These are phyloP conservation scores for Striga asiatica DNA, from an alignment of 257 asterid genomes.

Conservation along the genomic window DNA sequence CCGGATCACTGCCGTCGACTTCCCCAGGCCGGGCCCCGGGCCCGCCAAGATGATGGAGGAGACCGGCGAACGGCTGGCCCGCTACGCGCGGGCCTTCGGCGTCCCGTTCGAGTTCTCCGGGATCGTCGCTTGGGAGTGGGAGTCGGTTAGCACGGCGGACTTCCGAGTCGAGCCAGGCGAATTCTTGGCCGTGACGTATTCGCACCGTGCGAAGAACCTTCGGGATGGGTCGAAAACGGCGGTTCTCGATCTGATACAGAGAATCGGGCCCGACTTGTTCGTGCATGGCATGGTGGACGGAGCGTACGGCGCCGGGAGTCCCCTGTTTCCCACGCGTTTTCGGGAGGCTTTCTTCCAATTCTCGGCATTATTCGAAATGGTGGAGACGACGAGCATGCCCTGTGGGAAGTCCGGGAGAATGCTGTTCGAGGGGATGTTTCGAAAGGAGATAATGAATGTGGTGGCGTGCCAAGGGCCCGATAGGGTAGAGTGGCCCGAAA, in stretches of 20 bases:
- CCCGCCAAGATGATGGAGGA: conserved; percentile 60
- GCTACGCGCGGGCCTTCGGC: conserved; percentile 35
- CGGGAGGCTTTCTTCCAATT: conserved; percentile 67
- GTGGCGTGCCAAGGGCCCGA: not conserved
- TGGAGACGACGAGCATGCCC: conserved; percentile 41
- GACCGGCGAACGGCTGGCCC: conserved; percentile 51
- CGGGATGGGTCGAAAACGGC: conserved; percentile 46
- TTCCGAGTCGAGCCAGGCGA: conserved; percentile 51
- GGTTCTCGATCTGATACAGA: conserved; percentile 45
- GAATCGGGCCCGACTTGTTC: conserved; percentile 49
- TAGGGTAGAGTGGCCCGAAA: not conserved
- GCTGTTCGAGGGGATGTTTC: conserved; percentile 52
- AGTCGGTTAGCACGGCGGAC: conserved; percentile 43
- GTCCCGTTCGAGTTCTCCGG: conserved; percentile 61
- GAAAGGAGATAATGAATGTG: conserved; percentile 11
- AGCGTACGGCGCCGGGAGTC: conserved; percentile 46
- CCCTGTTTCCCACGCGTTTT: conserved; percentile 65
- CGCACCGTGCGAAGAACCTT: conserved; percentile 44
- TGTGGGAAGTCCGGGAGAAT: conserved; percentile 45
- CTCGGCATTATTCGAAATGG: conserved; percentile 65
- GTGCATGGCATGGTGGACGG: conserved; percentile 57
- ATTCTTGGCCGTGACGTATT: conserved; percentile 42
- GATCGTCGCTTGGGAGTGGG: conserved; percentile 63
- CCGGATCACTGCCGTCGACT: conserved; percentile 59
- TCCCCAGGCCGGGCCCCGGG: conserved; percentile 61